Evolutionary conservation across 1,139 yeast genomes (phyloP), one percentile per base, ranked within the genome.

Genomic region (Kazachstania sp.): DNA sequence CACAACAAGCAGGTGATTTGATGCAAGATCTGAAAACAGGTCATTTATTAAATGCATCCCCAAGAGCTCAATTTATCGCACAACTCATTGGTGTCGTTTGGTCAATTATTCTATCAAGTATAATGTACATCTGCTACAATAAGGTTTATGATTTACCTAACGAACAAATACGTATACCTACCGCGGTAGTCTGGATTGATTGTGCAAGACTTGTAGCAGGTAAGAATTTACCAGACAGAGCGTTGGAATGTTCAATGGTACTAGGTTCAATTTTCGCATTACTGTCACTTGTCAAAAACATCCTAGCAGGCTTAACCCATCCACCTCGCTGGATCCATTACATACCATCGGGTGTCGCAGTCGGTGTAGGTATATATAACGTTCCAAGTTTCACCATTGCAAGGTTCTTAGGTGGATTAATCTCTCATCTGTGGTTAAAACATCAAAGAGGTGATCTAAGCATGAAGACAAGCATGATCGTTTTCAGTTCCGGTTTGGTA

Each of bases 21-120:
- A 86, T 90, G 95, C 97, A 92, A 71, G 98, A 92, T 66, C 72
- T 90, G 57, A 92, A 92, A 64, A 90, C 98, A 0, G 97, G 98
- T 0, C 95, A 86, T 66, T 66, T 92, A 44, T 63, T 92, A 4
- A 95, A 95, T 11, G 97, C 97, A 0, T 84, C 95, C 0, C 97
- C 97, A 20, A 75, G 75, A 50, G 95, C 95, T 2, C 98, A 92
- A 66, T 90, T 92, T 58, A 62, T 81, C 30, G 97, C 97, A 0
- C 97, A 92, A 66, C 58, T 87, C 19, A 77, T 88, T 43, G 98
- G 98, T 0, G 86, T 96, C 0, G 57, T 79, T 0, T 92, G 87
- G 79, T 86, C 96, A 0, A 80, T 87, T 8, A 58, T 87, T 6
- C 69, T 90, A 45, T 85, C 95, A 46, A 77, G 95, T 6, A 60